phyloP scores from a whole-genome alignment of 805 yeast genomes.

The Tetrapisispora fleetii region DNA sequence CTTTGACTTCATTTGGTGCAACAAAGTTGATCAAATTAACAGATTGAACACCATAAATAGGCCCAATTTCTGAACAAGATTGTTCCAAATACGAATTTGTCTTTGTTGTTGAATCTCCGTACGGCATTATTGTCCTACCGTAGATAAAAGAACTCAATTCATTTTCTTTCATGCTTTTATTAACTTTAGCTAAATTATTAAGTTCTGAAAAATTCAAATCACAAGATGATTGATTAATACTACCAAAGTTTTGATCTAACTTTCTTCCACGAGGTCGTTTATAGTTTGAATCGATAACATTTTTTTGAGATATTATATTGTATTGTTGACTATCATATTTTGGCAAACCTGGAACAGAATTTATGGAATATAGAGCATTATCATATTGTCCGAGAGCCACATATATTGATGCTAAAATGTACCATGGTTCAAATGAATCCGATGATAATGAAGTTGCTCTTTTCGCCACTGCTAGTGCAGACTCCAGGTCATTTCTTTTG shows the following conservation, averaged over 20 bases:
- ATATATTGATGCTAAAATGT: slow-evolving; percentile 21
- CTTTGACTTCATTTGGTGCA: slow-evolving; percentile 21
- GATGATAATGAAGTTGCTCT: slow-evolving; percentile 21
- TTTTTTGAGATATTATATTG: slow-evolving; percentile 4
- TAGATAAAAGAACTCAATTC: slow-evolving; percentile 17
- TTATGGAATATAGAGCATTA: slow-evolving; percentile 22
- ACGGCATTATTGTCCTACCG: slow-evolving; percentile 27
- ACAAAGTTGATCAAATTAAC: slow-evolving; percentile 24
- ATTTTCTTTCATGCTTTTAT: slow-evolving; percentile 13
- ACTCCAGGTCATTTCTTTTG: slow-evolving; percentile 16
- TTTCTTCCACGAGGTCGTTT: slow-evolving; percentile 19
- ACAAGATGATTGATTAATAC: not conserved
- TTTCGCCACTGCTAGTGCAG: slow-evolving; percentile 20
- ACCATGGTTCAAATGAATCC: slow-evolving; percentile 27
- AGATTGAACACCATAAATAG: slow-evolving; percentile 26
- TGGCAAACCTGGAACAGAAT: slow-evolving; percentile 25
- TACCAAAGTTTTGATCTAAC: not conserved
- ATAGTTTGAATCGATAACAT: slow-evolving; percentile 13
- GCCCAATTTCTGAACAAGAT: slow-evolving; percentile 21
- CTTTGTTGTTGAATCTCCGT: slow-evolving; percentile 16
- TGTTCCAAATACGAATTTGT: slow-evolving; percentile 19
- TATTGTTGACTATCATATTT: slow-evolving; percentile 14
- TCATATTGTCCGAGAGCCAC: slow-evolving; percentile 16
- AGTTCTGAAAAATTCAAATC: slow-evolving; percentile 19
- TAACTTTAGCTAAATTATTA: slow-evolving; percentile 5